A percentile compares a stretch with the other conserved stretches of the same genome.
Evolutionary conservation across 257 asterid species (phyloP).

Genomic region (Petrea volubilis): DNA sequence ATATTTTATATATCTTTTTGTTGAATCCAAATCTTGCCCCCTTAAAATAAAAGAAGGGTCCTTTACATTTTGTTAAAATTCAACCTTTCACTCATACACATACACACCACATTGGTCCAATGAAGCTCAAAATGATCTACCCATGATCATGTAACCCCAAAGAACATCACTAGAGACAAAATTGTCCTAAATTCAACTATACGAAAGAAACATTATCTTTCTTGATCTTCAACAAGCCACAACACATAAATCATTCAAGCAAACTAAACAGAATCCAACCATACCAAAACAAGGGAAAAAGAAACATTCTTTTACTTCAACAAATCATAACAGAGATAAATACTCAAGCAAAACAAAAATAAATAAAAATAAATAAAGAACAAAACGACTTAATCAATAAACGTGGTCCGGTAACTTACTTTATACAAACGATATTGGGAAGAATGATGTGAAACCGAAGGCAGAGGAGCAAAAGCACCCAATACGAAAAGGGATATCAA

Average conservation of each 20-base stretch:
- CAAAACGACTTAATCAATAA: not conserved
- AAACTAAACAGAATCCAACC: constrained; percentile 7
- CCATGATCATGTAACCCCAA: not conserved
- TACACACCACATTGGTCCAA: not conserved
- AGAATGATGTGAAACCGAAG: constrained; percentile 42
- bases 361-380: not conserved
- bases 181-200: not conserved
- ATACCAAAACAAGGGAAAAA: no score
- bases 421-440: constrained; percentile 33
- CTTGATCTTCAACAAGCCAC: not conserved
- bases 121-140: not conserved
- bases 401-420: constrained; percentile 25
- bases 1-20: no score
- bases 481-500: constrained; percentile 43
- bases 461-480: constrained; percentile 61
- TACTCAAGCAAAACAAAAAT: constrained; percentile 8
- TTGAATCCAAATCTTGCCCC: no score
- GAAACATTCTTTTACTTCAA: not conserved
- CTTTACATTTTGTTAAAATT: no score
- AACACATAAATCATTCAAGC: constrained; percentile 5
- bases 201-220: constrained; percentile 2
- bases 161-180: not conserved
- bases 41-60: no score
- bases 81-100: not conserved
- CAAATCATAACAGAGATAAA: not conserved